A percentile compares a stretch with the other conserved stretches of the same genome.
phyloP scores from a whole-genome alignment of 768 basidiomycete genomes.

The Clitopilus passeckerianus region DNA sequence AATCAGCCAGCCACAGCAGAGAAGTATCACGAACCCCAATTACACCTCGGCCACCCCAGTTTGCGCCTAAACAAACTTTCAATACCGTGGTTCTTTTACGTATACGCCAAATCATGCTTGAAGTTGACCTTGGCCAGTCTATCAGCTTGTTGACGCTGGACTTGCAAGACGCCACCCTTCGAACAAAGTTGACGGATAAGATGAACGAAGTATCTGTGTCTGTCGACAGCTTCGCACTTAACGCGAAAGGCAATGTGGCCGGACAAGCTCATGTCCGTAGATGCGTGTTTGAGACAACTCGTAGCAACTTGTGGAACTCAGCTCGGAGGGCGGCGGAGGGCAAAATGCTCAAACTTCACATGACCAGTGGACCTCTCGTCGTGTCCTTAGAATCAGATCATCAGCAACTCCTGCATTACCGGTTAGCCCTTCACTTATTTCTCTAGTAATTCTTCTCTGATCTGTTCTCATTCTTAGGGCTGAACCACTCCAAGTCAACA shows the following conservation, averaged over 20 bases:
- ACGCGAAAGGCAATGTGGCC: slow-evolving; percentile 69
- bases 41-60: slow-evolving; percentile 10
- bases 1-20: slow-evolving; percentile 19
- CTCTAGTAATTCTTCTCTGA: not conserved
- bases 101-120: slow-evolving; percentile 66
- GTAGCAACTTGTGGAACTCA: slow-evolving; percentile 23
- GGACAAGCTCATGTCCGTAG: slow-evolving; percentile 64
- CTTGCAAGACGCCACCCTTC: slow-evolving; percentile 57
- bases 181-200: slow-evolving; percentile 59
- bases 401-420: slow-evolving; percentile 68
- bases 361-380: slow-evolving; percentile 69
- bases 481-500: slow-evolving; percentile 69
- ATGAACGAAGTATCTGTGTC: slow-evolving; percentile 60
- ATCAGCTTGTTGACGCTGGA: slow-evolving; percentile 70
- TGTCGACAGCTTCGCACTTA: slow-evolving; percentile 58
- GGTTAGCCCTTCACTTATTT: slow-evolving; percentile 39
- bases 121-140: slow-evolving; percentile 81
- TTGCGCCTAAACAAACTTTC: slow-evolving; percentile 35
- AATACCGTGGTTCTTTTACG: slow-evolving; percentile 64
- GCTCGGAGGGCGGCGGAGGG: slow-evolving; percentile 26
- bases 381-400: slow-evolving; percentile 72
- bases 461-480: slow-evolving; percentile 38
- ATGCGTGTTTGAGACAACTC: slow-evolving; percentile 72
- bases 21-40: slow-evolving; percentile 13
- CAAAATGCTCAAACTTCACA: slow-evolving; percentile 65